Percentiles rank a stretch among this genome's conserved stretches.
Conservation (phyloP, 495 filamentous ascomycete genomes). For the Talaromyces ruber region DNA sequence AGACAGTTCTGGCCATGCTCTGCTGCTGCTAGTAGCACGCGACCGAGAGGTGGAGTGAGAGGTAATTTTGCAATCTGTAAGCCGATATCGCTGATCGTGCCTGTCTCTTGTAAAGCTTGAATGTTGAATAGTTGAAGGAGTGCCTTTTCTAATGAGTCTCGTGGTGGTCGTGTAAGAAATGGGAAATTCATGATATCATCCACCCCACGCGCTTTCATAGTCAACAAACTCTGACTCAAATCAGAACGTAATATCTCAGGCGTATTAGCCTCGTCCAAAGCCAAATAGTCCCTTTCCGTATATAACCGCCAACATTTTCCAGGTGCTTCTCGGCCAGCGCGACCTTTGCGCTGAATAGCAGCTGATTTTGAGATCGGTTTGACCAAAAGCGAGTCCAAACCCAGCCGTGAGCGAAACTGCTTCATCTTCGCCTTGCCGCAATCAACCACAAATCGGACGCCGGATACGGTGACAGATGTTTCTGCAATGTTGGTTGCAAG, state of each 20-base stretch:
- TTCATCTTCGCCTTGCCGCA: constrained; percentile 92
- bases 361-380: constrained; percentile 91
- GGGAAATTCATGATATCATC: constrained; percentile 78
- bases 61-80: constrained; percentile 73
- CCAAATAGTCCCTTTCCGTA: constrained; percentile 68
- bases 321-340: constrained; percentile 85
- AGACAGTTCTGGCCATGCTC: constrained; percentile 61
- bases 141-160: constrained; percentile 74
- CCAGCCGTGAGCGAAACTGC: constrained; percentile 75
- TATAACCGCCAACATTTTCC: constrained; percentile 89
- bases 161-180: constrained; percentile 71
- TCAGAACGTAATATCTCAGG: constrained; percentile 92
- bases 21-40: constrained; percentile 74
- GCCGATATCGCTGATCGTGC: constrained; percentile 66
- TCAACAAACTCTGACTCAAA: constrained; percentile 74
- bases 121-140: constrained; percentile 72
- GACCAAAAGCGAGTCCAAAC: constrained; percentile 82
- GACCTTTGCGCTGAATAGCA: constrained; percentile 83
- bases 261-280: constrained; percentile 60
- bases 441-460: constrained; percentile 86
- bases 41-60: constrained; percentile 69
- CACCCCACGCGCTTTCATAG: constrained; percentile 87
- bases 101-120: constrained; percentile 63
- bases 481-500: constrained; percentile 96
- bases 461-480: constrained; percentile 92